Percentiles rank a stretch among this genome's conserved stretches.
These are phyloP conservation scores for Pyricularia sp. DNA, from an alignment of 2,329 filamentous ascomycete species.

Conservation along the genomic window DNA sequence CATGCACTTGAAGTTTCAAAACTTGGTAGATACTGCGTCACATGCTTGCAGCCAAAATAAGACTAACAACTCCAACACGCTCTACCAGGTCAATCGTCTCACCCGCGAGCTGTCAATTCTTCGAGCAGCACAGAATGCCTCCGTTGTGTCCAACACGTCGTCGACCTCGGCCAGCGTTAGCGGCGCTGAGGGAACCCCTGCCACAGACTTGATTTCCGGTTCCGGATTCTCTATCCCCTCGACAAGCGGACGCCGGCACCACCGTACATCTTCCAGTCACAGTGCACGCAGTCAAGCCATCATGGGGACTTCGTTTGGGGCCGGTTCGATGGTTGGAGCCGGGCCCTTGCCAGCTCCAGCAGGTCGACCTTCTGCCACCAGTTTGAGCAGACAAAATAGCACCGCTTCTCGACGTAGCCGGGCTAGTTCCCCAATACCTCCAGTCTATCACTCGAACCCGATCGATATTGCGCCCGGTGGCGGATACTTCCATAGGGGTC, in stretches of 20 bases:
- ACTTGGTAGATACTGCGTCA: neutral
- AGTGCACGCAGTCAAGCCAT: conserved; percentile 42
- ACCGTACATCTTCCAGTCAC: conserved; percentile 49
- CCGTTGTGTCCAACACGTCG: conserved; percentile 56
- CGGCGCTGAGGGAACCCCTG: conserved; percentile 30
- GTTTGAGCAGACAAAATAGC: conserved; percentile 46
- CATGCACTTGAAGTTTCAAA: neutral
- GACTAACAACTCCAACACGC: neutral
- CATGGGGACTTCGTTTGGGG: conserved; percentile 27
- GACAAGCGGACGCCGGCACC: conserved; percentile 39
- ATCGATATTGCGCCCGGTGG: conserved; percentile 5
- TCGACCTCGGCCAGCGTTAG: conserved; percentile 48
- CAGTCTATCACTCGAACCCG: conserved; percentile 29
- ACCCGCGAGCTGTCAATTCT: conserved; percentile 81
- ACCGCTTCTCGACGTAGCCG: conserved; percentile 42
- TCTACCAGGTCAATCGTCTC: conserved; percentile 72
- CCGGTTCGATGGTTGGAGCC: conserved; percentile 27
- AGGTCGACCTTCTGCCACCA: conserved; percentile 18
- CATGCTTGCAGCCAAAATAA: neutral
- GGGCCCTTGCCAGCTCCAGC: conserved; percentile 30
- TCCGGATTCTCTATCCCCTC: conserved; percentile 48
- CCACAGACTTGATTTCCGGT: conserved; percentile 40
- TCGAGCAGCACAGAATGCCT: conserved; percentile 61
- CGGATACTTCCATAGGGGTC: conserved; percentile 21
- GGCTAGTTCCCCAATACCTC: conserved; percentile 36